These are phyloP conservation scores for Phlebopus sp. DNA, from an alignment of 1,284 basidiomycete genomes.

Conservation along the genomic window DNA sequence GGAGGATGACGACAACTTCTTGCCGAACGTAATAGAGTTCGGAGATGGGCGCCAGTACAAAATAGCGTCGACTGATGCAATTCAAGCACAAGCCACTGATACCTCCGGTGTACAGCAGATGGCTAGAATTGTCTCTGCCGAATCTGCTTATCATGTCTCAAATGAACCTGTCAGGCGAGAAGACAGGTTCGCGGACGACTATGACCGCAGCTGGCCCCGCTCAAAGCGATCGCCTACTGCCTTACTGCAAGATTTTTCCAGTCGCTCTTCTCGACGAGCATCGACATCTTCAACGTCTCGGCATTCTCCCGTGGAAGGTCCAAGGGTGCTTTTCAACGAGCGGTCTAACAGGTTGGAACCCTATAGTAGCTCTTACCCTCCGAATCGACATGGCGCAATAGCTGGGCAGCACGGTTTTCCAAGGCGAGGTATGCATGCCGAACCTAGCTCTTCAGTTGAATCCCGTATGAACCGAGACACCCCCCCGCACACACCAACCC, in stretches of 20 bases:
- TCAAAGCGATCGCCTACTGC: constrained; percentile 45
- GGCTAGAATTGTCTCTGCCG: constrained; percentile 11
- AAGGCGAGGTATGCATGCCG: constrained; percentile 46
- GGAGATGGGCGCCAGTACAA: constrained; percentile 89
- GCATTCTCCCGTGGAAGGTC: constrained; percentile 50
- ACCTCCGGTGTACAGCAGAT: constrained; percentile 11
- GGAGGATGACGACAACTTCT: constrained; percentile 88
- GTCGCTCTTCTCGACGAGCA: constrained; percentile 32
- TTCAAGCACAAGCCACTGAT: constrained; percentile 17
- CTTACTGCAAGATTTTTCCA: constrained; percentile 42
- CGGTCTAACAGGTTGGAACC: constrained; percentile 83
- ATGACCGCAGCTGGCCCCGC: constrained; percentile 90
- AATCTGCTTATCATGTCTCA: constrained; percentile 21
- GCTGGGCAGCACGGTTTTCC: constrained; percentile 31
- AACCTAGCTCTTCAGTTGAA: constrained; percentile 40
- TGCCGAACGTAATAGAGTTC: constrained; percentile 89
- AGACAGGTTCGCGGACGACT: constrained; percentile 84
- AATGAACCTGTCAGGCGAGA: constrained; percentile 56
- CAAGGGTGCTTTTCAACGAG: constrained; percentile 86
- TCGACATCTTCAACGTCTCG: constrained; percentile 34
- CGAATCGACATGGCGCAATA: constrained; percentile 31
- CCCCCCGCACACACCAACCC: constrained; percentile 39
- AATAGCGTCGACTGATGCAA: constrained; percentile 52
- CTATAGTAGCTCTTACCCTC: constrained; percentile 46
- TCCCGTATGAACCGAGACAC: constrained; percentile 44